Percentiles rank a stretch among this genome's conserved stretches.
These are phyloP conservation scores for Russula virescens DNA, from an alignment of 768 basidiomycete genomes.

Conservation along the genomic window DNA sequence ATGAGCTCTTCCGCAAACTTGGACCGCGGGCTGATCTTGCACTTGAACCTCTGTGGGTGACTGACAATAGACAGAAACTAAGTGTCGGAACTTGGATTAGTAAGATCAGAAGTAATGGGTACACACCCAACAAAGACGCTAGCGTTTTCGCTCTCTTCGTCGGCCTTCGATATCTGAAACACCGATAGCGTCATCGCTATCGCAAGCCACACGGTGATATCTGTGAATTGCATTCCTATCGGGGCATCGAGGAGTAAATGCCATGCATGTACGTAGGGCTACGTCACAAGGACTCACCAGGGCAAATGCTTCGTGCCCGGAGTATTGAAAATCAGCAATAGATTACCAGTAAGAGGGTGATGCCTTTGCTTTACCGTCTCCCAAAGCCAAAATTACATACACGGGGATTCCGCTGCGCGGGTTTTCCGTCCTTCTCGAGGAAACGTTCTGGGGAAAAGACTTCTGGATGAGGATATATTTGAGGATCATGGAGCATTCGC, in stretches of 20 bases:
- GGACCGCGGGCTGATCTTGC: no score
- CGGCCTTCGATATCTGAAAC: no score
- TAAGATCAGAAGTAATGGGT: no score
- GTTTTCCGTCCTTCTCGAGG: conserved; percentile 5
- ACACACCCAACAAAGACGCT: no score
- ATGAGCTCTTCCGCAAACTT: no score
- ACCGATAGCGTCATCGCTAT: no score
- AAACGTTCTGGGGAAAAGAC: conserved; percentile 31
- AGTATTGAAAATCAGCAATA: not conserved
- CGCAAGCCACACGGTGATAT: no score
- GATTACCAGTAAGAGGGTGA: not conserved
- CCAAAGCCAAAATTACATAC: conserved; percentile 13
- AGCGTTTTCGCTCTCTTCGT: no score
- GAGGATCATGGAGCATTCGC: conserved; percentile 30
- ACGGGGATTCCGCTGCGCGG: conserved; percentile 10
- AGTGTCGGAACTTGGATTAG: no score
- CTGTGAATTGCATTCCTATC: not conserved
- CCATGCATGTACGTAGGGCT: no score
- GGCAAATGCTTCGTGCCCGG: conserved; percentile 1
- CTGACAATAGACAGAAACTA: no score
- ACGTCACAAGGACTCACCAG: not conserved
- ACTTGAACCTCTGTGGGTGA: no score
- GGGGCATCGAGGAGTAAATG: not conserved
- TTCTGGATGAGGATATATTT: conserved; percentile 26
- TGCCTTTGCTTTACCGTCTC: conserved; percentile 6